Base-by-base conservation (phyloP, 768 basidiomycete genomes). In the Amanita pallidorosea region DNA sequence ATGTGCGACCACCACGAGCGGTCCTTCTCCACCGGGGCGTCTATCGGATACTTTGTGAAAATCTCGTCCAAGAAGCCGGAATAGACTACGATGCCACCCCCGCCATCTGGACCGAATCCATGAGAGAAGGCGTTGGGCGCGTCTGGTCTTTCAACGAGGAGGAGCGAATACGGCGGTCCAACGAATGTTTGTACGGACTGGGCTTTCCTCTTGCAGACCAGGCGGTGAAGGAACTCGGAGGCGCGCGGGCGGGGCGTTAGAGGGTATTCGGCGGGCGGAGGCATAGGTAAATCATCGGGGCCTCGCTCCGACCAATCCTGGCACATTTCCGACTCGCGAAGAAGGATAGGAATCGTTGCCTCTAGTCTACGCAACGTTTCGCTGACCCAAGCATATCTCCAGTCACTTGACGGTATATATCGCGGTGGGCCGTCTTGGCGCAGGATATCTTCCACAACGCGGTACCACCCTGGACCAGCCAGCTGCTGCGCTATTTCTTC, bases 51-150 rank as follows among this genome's bases (percentile, higher is more conserved):
- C 55, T 73, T 75, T 36, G 77, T 61, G 31, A 96, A 71, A 47
- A 97, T 83, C 49, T 91, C 83, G 61, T 97, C 88, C 45, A 98
- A 63, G 68, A 97, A 90, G 5, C 95, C 95, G 11, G 88, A 89
- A 65, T 90, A 97, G 7, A 99, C 81, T 49, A 98, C 94, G 52
- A 99, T 79, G 5, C 96, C 95, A 52, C 91, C 93, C 0, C 84
- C 89, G 34, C 89, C 87, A 58, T 92, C 81, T 2, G 89, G 85
- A 11, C 91, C 91, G 57, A 97, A 98, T 1, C 95, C 95, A 61
- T 94, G 97, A 1, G 87, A 89, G 64, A 99, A 96, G 1, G 96
- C 95, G 60, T 97, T 99, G 7, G 80, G 75, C 2, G 81, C 72
- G 53, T 88, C 84, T 1, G 89, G 83, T 54, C 83, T 81, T 46